phyloP scores from a whole-genome alignment of 176 grass and related monocot genomes.

The Juncus inflexus region DNA sequence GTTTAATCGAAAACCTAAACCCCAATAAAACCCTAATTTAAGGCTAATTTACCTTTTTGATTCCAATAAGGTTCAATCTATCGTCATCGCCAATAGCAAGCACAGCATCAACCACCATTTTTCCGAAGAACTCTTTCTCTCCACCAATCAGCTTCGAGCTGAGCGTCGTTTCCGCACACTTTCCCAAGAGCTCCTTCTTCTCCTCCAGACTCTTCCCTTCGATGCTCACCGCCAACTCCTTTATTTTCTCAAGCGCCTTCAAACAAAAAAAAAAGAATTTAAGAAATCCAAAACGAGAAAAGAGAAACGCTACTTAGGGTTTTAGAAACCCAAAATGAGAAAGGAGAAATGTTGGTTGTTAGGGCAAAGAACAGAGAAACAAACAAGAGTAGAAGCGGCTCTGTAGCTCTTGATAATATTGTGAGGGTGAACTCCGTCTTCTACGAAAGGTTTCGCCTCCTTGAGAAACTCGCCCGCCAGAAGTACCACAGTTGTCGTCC shows the following conservation, averaged over 20 bases:
- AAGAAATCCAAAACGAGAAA: neutral
- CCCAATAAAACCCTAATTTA: no score
- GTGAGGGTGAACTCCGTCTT: slow-evolving; percentile 90
- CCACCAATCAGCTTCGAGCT: slow-evolving; percentile 88
- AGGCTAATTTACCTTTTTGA: slow-evolving; percentile 57
- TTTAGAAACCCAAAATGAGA: no score
- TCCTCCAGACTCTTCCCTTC: slow-evolving; percentile 94
- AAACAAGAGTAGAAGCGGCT: slow-evolving; percentile 51
- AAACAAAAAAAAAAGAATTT: neutral
- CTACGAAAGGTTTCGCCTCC: slow-evolving; percentile 95
- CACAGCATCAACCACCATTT: slow-evolving; percentile 94
- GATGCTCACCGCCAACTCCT: slow-evolving; percentile 91
- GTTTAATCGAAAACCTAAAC: slow-evolving; percentile 37
- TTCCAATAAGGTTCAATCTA: slow-evolving; percentile 87
- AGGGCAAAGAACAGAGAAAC: neutral
- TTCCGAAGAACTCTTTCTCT: slow-evolving; percentile 91
- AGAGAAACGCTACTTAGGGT: no score
- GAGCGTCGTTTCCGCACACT: slow-evolving; percentile 90
- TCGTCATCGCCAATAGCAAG: slow-evolving; percentile 81
- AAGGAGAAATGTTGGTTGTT: neutral
- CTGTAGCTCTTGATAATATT: slow-evolving; percentile 87
- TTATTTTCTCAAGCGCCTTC: slow-evolving; percentile 78
- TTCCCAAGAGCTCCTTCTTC: slow-evolving; percentile 76
- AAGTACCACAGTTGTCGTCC: slow-evolving; percentile 98
- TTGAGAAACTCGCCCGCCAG: slow-evolving; percentile 86